Evolutionary conservation across 2,329 filamentous ascomycete genomes (phyloP), one percentile per base, ranked within the genome.

Genomic region (Cercospora sp.): DNA sequence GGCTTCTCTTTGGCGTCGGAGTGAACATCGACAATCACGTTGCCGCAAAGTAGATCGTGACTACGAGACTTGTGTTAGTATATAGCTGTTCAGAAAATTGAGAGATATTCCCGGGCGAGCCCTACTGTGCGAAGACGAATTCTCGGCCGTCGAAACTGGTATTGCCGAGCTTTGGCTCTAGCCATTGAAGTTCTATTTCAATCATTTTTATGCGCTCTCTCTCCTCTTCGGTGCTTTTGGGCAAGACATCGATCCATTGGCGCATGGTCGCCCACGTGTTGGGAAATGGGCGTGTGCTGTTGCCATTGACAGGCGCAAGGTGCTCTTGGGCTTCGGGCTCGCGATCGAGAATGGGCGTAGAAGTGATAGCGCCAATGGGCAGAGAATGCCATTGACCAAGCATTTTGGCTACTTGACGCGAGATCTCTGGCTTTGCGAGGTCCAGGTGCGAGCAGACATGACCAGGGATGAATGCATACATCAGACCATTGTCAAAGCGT

Each of bases 251-350:
- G 66, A 97, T 93, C 95, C 95, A 99, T 81, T 94, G 96, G 79
- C 97, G 93, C 86, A 97, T 91, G 36, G 96, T 93, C 6, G 92
- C 93, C 95, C 95, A 99, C 65, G 97, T 83, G 78, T 96, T 97
- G 18, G 93, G 92, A n/a, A 88, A 84, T 5, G 89, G 89, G 90
- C 92, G 69, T 88, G 88, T 57, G 88, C 72, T 71, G 72, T 75
- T 72, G 66, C 73, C 73, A 58, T 75, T 68, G 55, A 70, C 65
- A 26, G 66, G 57, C 26, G 71, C 72, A 40, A 69, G 69, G 63
- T 73, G 72, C 67, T 74, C 69, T 64, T 74, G 63, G 67, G 67
- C 64, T 59, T 65, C 42, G 53, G 69, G 60, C 26, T 68, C 68
- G 65, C 70, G 67, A 51, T 73, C 72, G 42, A 76, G 64, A 9